Evolutionary conservation across 768 basidiomycete genomes (phyloP), one percentile per base, ranked within the genome.

Genomic region (Postia placenta): DNA sequence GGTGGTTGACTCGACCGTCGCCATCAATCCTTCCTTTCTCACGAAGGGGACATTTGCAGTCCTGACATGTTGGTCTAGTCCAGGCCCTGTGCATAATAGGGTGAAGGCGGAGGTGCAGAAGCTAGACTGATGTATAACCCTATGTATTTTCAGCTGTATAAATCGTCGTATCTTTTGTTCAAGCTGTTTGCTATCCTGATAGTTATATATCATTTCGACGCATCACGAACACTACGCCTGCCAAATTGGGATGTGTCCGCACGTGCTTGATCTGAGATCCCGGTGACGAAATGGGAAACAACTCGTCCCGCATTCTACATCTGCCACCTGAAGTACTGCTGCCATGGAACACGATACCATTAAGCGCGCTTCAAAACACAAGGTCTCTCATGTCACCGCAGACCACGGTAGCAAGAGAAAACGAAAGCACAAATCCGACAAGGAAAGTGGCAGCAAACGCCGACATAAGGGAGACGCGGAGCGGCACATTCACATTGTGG

Each of bases 11-110:
- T 74, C 76, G 9, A 88, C 87, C 2, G 70, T 76, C 3, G 77
- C 85, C n/a, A 66, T 98, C 55, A 99, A 99, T 61, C 93, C 96
- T 0, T 88, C 89, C 0, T 83, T 78, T 57, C 67, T 93, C 49
- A 70, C 71, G 15, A 87, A 85, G 60, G 73, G 75, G 20, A 72
- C 69, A 22, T 87, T 79, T 42, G 78, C 73, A 1, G 69, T 66
- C 35, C 55, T 87, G 54, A 24, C 49, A 12, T 65, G 55, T 17
- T 51, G 54, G 2, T 41, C 55, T 24, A 27, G 47, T 1, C 26
- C 22, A 1, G 51, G 42, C 17, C 51, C 54, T 2, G 47, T 52
- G 20, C 47, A 48, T 23, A 51, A 55, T n/a, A 45, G 52, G 41
- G 35, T 53, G 19, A 53, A 51, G 45, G 54, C 54, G 1, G 57